These are phyloP conservation scores for Aspergillus sp. DNA, from an alignment of 2,329 filamentous ascomycete genomes.

Conservation along the genomic window DNA sequence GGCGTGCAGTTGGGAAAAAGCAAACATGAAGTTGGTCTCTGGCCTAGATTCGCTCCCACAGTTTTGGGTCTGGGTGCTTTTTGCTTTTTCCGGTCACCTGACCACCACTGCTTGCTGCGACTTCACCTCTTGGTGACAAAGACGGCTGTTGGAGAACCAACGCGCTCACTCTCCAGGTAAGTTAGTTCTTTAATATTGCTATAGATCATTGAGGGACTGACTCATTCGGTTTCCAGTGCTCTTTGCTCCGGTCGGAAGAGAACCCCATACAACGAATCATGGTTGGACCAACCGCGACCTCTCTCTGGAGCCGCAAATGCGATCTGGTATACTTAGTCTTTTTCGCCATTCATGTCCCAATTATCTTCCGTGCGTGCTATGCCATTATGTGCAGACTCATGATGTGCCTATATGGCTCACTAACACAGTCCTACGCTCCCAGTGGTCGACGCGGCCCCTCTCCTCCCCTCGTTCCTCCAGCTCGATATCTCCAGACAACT, in stretches of 20 bases:
- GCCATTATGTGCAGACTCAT: background rate
- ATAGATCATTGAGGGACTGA: background rate
- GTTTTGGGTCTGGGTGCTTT: background rate
- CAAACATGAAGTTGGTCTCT: slow-evolving; percentile 7
- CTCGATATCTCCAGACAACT: slow-evolving; percentile 44
- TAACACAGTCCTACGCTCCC: background rate
- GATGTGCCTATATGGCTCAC: background rate
- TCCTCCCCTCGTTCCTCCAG: slow-evolving; percentile 47
- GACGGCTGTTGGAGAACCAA: no score
- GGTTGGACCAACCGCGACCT: slow-evolving; percentile 5
- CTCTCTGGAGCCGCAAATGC: slow-evolving; percentile 27
- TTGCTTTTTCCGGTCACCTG: slow-evolving; percentile 9
- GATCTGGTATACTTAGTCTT: slow-evolving; percentile 46
- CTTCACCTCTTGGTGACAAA: background rate
- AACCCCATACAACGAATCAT: background rate
- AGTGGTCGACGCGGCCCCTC: slow-evolving; percentile 55
- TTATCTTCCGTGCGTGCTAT: slow-evolving; percentile 49
- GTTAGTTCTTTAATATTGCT: no score
- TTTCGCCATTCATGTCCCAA: slow-evolving; percentile 54
- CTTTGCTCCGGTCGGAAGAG: background rate
- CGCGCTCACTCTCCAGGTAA: no score
- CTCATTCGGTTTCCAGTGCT: background rate
- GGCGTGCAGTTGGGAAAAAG: slow-evolving; percentile 15
- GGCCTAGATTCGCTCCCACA: no score
- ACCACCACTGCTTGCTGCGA: background rate